A percentile compares a stretch with the other conserved stretches of the same genome.
phyloP scores from a whole-genome alignment of 1,284 basidiomycete genomes.

The Ganoderma meredithae region DNA sequence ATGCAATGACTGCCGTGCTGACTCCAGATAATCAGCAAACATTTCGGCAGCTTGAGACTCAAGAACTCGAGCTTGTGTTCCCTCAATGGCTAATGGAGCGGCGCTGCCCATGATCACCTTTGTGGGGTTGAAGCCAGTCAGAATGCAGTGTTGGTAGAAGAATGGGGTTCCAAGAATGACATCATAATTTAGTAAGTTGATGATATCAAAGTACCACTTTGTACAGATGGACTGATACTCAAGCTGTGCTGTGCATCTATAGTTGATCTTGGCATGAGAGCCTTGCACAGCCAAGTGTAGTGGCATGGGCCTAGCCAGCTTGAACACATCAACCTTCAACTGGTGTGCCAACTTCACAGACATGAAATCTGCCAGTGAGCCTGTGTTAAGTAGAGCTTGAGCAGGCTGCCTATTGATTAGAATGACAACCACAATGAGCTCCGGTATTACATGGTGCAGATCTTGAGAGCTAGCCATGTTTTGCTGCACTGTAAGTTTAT shows the following conservation, averaged over 20 bases:
- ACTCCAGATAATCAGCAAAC: slow-evolving; percentile 25
- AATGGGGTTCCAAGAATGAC: background rate
- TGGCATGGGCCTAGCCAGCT: slow-evolving; percentile 35
- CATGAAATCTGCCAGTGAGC: slow-evolving; percentile 48
- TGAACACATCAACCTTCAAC: slow-evolving; percentile 29
- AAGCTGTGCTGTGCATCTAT: background rate
- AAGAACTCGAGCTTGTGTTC: slow-evolving; percentile 19
- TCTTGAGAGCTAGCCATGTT: background rate
- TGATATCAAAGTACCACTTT: slow-evolving; percentile 35
- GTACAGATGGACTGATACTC: slow-evolving; percentile 41
- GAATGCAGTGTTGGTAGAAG: background rate
- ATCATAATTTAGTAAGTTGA: slow-evolving; percentile 8
- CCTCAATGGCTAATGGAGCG: slow-evolving; percentile 18
- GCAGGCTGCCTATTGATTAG: slow-evolving; percentile 42
- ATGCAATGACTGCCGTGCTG: slow-evolving; percentile 22
- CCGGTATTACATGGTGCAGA: slow-evolving; percentile 28
- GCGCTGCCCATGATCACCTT: background rate
- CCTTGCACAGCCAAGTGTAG: slow-evolving; percentile 39
- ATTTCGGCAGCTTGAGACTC: slow-evolving; percentile 29
- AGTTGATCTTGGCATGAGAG: slow-evolving; percentile 4
- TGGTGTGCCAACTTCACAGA: slow-evolving; percentile 46
- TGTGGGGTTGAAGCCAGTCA: background rate
- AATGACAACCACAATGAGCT: slow-evolving; percentile 41
- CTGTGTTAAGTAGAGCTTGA: slow-evolving; percentile 42
- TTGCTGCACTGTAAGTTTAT: background rate